phyloP scores from a whole-genome alignment of 2,329 filamentous ascomycete species.

The Colletotrichum paranaense region DNA sequence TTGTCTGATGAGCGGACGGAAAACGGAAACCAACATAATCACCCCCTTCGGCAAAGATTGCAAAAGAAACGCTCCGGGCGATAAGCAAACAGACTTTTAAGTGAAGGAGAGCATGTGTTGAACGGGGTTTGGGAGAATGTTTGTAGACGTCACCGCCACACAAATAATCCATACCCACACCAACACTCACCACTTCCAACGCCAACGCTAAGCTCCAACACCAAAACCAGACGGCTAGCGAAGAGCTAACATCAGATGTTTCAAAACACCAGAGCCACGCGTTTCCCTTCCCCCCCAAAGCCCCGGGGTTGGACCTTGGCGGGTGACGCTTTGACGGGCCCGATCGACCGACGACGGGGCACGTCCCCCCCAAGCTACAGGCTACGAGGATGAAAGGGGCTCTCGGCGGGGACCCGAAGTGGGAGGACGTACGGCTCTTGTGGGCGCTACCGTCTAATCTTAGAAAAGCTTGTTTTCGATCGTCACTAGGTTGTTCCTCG shows the following conservation, averaged over 20 bases:
- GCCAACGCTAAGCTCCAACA: not conserved
- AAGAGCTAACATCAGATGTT: conserved; percentile 8
- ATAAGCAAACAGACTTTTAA: not conserved
- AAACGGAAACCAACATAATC: not conserved
- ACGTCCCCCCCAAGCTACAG: not conserved
- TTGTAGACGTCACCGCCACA: not conserved
- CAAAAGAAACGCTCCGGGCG: not conserved
- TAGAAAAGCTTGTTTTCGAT: not conserved
- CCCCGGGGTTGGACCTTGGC: not conserved
- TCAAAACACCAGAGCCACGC: conserved; percentile 10
- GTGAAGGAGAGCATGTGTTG: not conserved
- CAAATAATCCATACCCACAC: not conserved
- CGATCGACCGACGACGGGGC: not conserved
- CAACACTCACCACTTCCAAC: not conserved
- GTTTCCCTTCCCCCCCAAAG: not conserved
- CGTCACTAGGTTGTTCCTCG: not conserved
- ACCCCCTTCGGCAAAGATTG: not conserved
- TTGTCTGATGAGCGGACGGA: not conserved
- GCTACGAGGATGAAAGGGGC: conserved; percentile 2
- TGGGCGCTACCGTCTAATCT: conserved; percentile 13
- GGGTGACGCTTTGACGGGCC: conserved; percentile 18
- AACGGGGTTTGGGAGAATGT: not conserved
- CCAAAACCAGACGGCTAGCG: not conserved
- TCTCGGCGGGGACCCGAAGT: not conserved
- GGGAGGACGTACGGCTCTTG: not conserved